phyloP scores from a whole-genome alignment of 306 rosid genomes.

The Myrica gale region DNA sequence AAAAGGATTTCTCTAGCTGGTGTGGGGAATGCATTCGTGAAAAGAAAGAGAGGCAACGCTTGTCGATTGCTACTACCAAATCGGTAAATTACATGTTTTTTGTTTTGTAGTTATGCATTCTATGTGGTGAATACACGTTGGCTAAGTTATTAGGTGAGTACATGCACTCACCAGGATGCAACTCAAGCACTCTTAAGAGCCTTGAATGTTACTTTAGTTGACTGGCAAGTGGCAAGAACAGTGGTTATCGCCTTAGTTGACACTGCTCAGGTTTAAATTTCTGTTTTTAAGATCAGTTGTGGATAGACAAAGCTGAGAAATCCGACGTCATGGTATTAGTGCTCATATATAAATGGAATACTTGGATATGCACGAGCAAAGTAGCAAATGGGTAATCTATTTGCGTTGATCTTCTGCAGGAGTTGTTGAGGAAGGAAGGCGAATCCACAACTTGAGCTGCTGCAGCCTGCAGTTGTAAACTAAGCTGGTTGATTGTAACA shows the following conservation, averaged over 20 bases:
- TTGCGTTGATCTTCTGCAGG: conserved; percentile 32
- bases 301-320: background rate
- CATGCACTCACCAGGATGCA: background rate
- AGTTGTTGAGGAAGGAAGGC: conserved; percentile 38
- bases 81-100: conserved; percentile 34
- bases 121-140: conserved; percentile 1
- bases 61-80: conserved; percentile 40
- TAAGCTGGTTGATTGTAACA: conserved; percentile 9
- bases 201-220: background rate
- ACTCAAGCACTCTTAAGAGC: background rate
- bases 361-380: conserved; percentile 10
- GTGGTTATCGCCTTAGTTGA: background rate
- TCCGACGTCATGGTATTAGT: background rate
- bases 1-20: conserved; percentile 54
- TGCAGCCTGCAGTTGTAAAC: background rate
- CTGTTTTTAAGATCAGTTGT: background rate
- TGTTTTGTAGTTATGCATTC: conserved; percentile 18
- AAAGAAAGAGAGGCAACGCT: conserved; percentile 47
- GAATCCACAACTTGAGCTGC: conserved; percentile 29
- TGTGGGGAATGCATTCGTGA: conserved; percentile 54
- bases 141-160: conserved; percentile 12
- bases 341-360: conserved; percentile 3
- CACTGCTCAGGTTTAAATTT: background rate
- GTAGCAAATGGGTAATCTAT: conserved; percentile 18
- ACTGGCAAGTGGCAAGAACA: too few relatives aligned